Evolutionary conservation across 2,329 filamentous ascomycete species (phyloP).

Genomic region (Didymella segeticola): DNA sequence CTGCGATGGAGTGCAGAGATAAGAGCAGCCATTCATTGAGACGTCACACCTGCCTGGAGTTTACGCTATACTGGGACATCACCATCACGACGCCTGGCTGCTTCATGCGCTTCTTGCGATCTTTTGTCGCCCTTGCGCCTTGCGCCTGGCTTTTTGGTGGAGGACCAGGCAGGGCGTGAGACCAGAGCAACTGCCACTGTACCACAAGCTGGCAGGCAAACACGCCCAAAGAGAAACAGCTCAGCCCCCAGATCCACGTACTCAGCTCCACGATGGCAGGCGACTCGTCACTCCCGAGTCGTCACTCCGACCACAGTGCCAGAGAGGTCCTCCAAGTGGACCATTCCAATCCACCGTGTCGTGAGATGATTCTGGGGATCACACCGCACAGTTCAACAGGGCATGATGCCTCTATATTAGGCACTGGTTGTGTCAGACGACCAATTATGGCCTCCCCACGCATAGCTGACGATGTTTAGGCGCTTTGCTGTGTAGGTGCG

Average conservation of each 20-base stretch:
- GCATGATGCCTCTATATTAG: constrained; percentile 9
- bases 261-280: neutral
- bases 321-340: constrained; percentile 4
- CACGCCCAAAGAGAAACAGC: constrained; percentile 3
- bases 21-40: constrained; percentile 18
- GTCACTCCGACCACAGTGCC: constrained; percentile 1
- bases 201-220: neutral
- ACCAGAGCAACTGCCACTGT: constrained; percentile 13
- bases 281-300: neutral
- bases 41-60: constrained; percentile 18
- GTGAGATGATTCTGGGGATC: constrained; percentile 19
- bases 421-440: constrained; percentile 24
- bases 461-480: constrained; percentile 21
- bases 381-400: constrained; percentile 16
- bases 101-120: constrained; percentile 9
- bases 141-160: constrained; percentile 16
- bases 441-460: constrained; percentile 21
- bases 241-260: constrained; percentile 6
- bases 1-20: constrained; percentile 11
- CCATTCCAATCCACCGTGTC: constrained; percentile 4
- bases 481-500: constrained; percentile 24
- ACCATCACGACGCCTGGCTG: constrained; percentile 10
- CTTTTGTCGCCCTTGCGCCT: constrained; percentile 15
- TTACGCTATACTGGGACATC: constrained; percentile 16
- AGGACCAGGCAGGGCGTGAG: constrained; percentile 5